Percentiles rank a stretch among this genome's conserved stretches.
phyloP scores from a whole-genome alignment of 2,329 filamentous ascomycete species.

The Ustilaginoidea virens region DNA sequence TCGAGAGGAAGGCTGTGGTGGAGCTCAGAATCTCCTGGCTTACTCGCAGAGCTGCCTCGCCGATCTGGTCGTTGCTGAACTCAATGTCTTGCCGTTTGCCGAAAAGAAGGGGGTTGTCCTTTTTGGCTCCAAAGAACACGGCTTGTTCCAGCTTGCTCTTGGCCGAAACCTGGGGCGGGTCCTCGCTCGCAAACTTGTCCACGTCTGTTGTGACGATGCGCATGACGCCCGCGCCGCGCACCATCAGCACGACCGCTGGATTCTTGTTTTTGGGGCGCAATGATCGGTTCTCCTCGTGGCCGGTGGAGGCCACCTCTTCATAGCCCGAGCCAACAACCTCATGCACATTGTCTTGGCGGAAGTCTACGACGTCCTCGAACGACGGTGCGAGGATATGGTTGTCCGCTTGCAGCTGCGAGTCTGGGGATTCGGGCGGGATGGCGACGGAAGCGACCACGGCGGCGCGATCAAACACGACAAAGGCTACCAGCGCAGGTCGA shows the following conservation, averaged over 20 bases:
- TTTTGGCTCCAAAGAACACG: constrained; percentile 74
- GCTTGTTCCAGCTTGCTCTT: constrained; percentile 89
- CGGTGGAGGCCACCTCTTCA: constrained; percentile 34
- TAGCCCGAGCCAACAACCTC: constrained; percentile 49
- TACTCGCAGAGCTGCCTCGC: constrained; percentile 59
- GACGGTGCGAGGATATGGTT: constrained; percentile 45
- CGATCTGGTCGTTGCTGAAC: constrained; percentile 56
- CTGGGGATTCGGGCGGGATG: constrained; percentile 51
- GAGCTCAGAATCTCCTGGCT: constrained; percentile 74
- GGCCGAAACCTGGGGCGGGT: constrained; percentile 52
- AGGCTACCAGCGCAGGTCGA: constrained; percentile 63
- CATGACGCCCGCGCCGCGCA: constrained; percentile 46
- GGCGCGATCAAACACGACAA: constrained; percentile 64
- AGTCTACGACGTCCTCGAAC: constrained; percentile 78
- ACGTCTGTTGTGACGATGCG: constrained; percentile 43
- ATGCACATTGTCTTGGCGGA: constrained; percentile 49
- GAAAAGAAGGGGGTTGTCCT: constrained; percentile 80
- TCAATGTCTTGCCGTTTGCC: constrained; percentile 48
- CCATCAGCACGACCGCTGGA: constrained; percentile 44
- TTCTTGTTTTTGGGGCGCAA: constrained; percentile 43
- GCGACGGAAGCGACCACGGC: constrained; percentile 63
- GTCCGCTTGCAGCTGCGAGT: constrained; percentile 58
- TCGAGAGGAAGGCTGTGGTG: constrained; percentile 57
- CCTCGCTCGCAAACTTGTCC: constrained; percentile 42
- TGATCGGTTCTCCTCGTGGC: constrained; percentile 30